Percentiles rank a stretch among this genome's conserved stretches.
phyloP scores from a whole-genome alignment of 192 early-diverging fungal species.

The Coemansia sp. region DNA sequence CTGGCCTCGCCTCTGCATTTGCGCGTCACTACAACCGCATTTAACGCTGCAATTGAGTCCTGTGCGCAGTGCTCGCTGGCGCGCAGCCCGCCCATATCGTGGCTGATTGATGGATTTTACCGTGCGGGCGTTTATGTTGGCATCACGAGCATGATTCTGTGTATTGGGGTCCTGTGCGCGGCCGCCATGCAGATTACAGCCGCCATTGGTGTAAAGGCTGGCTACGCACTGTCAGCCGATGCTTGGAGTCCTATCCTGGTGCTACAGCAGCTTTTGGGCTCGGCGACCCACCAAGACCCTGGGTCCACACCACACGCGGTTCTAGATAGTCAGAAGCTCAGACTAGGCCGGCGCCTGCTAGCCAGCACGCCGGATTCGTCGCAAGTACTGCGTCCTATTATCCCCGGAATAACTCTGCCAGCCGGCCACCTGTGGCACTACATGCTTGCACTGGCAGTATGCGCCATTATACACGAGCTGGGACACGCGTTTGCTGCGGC shows the following conservation, averaged over 20 bases:
- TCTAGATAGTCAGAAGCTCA: not conserved
- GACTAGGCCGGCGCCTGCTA: not conserved
- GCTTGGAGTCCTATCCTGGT: not conserved
- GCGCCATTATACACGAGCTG: slow-evolving; percentile 33
- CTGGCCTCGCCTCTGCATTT: slow-evolving; percentile 41
- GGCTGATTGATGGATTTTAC: slow-evolving; percentile 18
- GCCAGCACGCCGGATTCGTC: not conserved
- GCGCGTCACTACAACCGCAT: slow-evolving; percentile 11
- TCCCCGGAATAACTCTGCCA: slow-evolving; percentile 44
- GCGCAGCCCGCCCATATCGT: not conserved
- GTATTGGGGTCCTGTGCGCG: slow-evolving; percentile 5
- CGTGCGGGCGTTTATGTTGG: slow-evolving; percentile 3
- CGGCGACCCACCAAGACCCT: not conserved
- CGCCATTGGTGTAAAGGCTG: not conserved
- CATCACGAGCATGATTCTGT: slow-evolving; percentile 18
- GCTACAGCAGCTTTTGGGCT: not conserved
- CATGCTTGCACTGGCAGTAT: slow-evolving; percentile 14
- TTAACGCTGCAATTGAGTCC: slow-evolving; percentile 3
- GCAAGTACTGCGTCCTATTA: slow-evolving; percentile 26
- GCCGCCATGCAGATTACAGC: slow-evolving; percentile 26
- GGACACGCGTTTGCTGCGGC: slow-evolving; percentile 43
- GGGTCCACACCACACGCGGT: not conserved
- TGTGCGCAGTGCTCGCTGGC: not conserved
- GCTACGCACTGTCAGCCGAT: not conserved
- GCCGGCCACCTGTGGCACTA: slow-evolving; percentile 33